Percentiles rank a stretch among this genome's conserved stretches.
Evolutionary conservation across 2,329 filamentous ascomycete genomes (phyloP).

Genomic region (Arachnopeziza araneosa): DNA sequence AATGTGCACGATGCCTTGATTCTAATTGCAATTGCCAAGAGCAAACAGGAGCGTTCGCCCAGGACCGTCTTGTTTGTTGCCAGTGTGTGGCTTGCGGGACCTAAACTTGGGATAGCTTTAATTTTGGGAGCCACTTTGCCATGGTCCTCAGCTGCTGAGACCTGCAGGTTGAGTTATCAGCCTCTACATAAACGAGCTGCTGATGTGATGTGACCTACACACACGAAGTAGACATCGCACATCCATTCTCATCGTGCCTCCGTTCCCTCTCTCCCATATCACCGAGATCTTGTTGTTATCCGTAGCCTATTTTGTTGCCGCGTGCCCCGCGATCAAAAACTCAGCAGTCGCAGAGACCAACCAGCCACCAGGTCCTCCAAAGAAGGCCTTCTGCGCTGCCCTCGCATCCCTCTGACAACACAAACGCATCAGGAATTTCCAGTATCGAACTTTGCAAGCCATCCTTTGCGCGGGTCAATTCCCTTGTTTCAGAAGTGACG

Average conservation of each 20-base stretch:
- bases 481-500: conserved; percentile 8
- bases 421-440: background rate
- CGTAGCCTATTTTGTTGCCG: background rate
- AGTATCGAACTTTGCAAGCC: background rate
- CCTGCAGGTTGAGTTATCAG: background rate
- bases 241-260: background rate
- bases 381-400: background rate
- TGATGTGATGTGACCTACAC: background rate
- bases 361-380: background rate
- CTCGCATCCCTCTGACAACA: background rate
- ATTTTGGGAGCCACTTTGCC: too few relatives aligned
- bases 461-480: background rate
- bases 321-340: background rate
- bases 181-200: background rate
- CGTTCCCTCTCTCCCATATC: background rate
- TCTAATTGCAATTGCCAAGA: too few relatives aligned
- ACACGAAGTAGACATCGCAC: background rate
- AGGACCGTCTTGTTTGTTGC: too few relatives aligned
- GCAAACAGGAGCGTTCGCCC: too few relatives aligned
- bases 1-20: too few relatives aligned
- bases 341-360: background rate
- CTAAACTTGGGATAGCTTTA: too few relatives aligned
- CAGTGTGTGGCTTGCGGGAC: too few relatives aligned
- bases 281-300: background rate
- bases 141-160: too few relatives aligned